phyloP scores from a whole-genome alignment of 2,329 filamentous ascomycete species.

The Penicillium rolfsii region DNA sequence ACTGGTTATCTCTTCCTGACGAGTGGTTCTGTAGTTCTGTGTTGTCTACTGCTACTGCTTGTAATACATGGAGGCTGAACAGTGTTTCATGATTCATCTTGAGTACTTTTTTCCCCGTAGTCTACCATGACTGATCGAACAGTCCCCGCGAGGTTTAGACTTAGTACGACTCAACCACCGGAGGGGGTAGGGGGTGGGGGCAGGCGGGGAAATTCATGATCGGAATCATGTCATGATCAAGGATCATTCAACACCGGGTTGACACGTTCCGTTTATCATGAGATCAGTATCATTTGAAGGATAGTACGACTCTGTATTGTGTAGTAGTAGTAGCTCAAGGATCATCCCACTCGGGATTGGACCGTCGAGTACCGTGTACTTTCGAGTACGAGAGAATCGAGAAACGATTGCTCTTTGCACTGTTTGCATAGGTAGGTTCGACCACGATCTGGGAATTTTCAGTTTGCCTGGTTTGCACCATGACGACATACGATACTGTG shows the following conservation, averaged over 20 bases:
- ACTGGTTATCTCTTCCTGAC: no score
- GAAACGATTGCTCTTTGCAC: not conserved
- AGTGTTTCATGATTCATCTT: no score
- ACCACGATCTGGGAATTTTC: not conserved
- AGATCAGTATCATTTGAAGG: not conserved
- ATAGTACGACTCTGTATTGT: not conserved
- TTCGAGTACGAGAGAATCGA: not conserved
- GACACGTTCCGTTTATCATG: not conserved
- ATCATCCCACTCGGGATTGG: not conserved
- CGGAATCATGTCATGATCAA: not conserved
- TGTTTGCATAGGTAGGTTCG: not conserved
- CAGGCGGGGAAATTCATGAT: not conserved
- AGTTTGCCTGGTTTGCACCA: constrained; percentile 14
- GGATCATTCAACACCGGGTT: not conserved
- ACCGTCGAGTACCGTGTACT: not conserved
- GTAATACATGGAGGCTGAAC: no score
- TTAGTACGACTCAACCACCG: not conserved
- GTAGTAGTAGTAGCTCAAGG: not conserved
- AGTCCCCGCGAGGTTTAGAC: not conserved
- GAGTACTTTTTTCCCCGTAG: no score
- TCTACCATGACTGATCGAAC: no score
- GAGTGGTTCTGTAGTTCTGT: no score
- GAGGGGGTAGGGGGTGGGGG: no score
- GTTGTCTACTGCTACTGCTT: no score
- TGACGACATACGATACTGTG: constrained; percentile 12